Base-by-base conservation (phyloP, 768 basidiomycete genomes). In the Nidularia sp. region DNA sequence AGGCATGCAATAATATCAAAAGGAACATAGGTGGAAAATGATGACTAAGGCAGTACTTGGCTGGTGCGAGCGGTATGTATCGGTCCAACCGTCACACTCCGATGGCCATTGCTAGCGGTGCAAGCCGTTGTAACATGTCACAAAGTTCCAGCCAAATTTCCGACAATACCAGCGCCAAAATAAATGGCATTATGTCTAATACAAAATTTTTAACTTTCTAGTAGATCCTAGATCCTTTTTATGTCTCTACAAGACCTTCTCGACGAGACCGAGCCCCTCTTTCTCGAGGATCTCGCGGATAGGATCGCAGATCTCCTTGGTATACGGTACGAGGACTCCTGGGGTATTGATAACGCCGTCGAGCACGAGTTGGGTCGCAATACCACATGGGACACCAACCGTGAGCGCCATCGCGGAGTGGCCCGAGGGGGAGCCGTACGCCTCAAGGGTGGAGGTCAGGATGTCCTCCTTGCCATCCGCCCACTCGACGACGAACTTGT, bases 401-500 rank as follows among this genome's bases (percentile, higher is more conserved):
- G 88, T 87, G 33, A 80, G 70, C 49, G 94, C 93, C 95, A 98
- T 97, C 6, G 93, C 92, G 15, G 90, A 91, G 62, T 88, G 79
- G 1, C 92, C 93, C 56, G 69, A 63, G 6, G 88, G 84, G 49
- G 78, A 81, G 35, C 95, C 96, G 62, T 95, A 97, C 48, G 81
- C 82, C 68, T 97, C 92, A 15, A 98, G 79, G 6, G 95, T 94
- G 45, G 94, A 92, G 1, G 96, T 98, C 61, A 92, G 71, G 31
- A 83, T 93, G 74, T 94, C 83, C 71, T 80, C 73, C 46, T 71
- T 78, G 45, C 96, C 94, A 62, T 98, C 92, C 34, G 80, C 77
- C 81, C 88, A 90, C 65, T 94, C 86, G 35, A 98, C 86, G 60
- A 92, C 72, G 66, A 99, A 98, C 76, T 95, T 96, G 81, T 99